A percentile compares a stretch with the other conserved stretches of the same genome.
phyloP scores from a whole-genome alignment of 1,139 yeast species.

The Chernovozyma aurita region DNA sequence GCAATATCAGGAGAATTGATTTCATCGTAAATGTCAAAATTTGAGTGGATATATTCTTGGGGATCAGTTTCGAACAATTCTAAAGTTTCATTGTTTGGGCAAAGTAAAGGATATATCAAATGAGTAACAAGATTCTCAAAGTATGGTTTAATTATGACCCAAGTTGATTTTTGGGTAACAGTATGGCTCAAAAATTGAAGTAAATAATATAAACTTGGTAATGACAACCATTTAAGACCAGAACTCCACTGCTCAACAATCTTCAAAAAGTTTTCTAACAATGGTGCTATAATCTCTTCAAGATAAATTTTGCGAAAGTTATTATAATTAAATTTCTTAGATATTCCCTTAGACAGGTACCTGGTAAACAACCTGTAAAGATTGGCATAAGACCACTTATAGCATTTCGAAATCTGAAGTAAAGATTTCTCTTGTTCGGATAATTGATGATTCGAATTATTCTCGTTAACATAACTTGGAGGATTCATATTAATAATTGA shows the following conservation, averaged over 20 bases:
- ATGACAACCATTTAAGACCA: conserved; percentile 63
- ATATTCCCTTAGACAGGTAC: conserved; percentile 54
- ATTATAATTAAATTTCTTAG: conserved; percentile 48
- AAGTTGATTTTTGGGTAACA: conserved; percentile 61
- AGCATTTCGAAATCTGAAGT: conserved; percentile 55
- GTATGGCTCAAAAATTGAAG: conserved; percentile 70
- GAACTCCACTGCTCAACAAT: conserved; percentile 74
- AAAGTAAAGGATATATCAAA: conserved; percentile 73
- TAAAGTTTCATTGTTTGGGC: conserved; percentile 65
- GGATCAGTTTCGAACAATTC: conserved; percentile 88
- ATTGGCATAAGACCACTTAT: conserved; percentile 89
- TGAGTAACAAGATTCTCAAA: conserved; percentile 61
- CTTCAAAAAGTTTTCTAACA: conserved; percentile 57
- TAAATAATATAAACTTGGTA: conserved; percentile 61
- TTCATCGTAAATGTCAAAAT: conserved; percentile 64
- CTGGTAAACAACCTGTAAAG: conserved; percentile 69
- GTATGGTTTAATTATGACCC: conserved; percentile 71
- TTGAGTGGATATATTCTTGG: conserved; percentile 79
- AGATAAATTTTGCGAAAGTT: conserved; percentile 47
- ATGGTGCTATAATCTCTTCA: conserved; percentile 65
- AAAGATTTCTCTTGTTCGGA: conserved; percentile 34
- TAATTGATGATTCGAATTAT: conserved; percentile 10
- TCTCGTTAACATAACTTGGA: conserved; percentile 39
- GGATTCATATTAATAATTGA: conserved; percentile 58
- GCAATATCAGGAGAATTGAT: conserved; percentile 64